phyloP scores from a whole-genome alignment of 2,329 filamentous ascomycete species.

The Neophaeococcomyces aloes region DNA sequence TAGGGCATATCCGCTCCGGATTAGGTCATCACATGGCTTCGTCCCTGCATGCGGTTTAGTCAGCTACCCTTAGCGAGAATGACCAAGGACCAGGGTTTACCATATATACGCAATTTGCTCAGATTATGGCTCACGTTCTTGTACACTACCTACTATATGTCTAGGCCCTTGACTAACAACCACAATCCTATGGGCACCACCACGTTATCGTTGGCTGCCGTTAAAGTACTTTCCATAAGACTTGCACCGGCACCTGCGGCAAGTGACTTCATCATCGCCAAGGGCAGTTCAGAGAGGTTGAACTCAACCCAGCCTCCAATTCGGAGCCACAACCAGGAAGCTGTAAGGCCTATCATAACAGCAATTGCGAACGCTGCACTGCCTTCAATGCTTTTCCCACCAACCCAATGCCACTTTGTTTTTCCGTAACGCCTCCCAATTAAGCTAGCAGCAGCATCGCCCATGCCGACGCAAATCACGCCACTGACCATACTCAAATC shows the following conservation, averaged over 20 bases:
- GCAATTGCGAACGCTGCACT: slow-evolving; percentile 68
- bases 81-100: too few relatives aligned
- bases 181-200: slow-evolving; percentile 88
- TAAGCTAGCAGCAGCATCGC: slow-evolving; percentile 84
- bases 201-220: slow-evolving; percentile 96
- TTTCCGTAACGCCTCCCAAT: slow-evolving; percentile 78
- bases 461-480: slow-evolving; percentile 87
- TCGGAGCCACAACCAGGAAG: slow-evolving; percentile 62
- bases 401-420: slow-evolving; percentile 91
- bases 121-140: too few relatives aligned
- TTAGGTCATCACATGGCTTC: too few relatives aligned
- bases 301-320: slow-evolving; percentile 56
- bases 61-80: too few relatives aligned
- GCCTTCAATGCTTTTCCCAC: slow-evolving; percentile 90
- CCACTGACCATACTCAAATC: slow-evolving; percentile 87
- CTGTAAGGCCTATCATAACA: slow-evolving; percentile 63
- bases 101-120: too few relatives aligned
- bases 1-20: too few relatives aligned
- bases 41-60: too few relatives aligned
- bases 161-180: slow-evolving; percentile 73
- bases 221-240: slow-evolving; percentile 87
- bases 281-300: background rate
- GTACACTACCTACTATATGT: too few relatives aligned
- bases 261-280: slow-evolving; percentile 47
- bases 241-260: slow-evolving; percentile 71